These are phyloP conservation scores for Vitis riparia DNA, from an alignment of 164 flowering plant genomes.

Conservation along the genomic window DNA sequence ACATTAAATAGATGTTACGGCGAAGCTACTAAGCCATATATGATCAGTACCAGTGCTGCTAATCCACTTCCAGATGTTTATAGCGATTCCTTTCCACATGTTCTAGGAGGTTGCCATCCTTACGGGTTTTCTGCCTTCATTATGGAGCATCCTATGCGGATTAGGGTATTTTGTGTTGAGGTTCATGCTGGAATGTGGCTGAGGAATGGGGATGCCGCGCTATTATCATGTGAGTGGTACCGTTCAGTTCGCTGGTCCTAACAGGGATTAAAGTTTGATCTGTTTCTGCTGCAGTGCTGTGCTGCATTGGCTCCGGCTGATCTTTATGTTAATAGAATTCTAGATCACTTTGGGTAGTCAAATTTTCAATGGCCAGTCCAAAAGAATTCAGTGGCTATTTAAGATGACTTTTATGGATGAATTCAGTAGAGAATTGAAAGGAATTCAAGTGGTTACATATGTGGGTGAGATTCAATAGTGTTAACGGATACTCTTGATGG, in stretches of 20 bases:
- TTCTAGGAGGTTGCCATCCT: conserved; percentile 71
- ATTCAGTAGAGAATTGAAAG: too few species aligned
- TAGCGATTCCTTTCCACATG: conserved; percentile 50
- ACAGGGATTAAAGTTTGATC: conserved; percentile 81
- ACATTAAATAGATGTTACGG: conserved; percentile 55
- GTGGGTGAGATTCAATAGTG: too few species aligned
- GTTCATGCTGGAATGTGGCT: conserved; percentile 98
- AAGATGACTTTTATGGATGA: too few species aligned
- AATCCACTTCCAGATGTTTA: conserved; percentile 20
- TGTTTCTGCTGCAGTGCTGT: conserved; percentile 92
- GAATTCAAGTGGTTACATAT: too few species aligned
- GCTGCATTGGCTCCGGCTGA: conserved; percentile 96
- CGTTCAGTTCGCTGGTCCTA: conserved; percentile 83
- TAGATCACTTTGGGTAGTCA: conserved; percentile 79
- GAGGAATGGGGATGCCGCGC: conserved; percentile 81
- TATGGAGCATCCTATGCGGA: conserved; percentile 91
- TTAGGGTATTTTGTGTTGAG: conserved; percentile 87
- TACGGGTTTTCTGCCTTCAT: conserved; percentile 79
- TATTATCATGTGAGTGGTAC: conserved; percentile 65
- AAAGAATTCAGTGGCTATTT: too few species aligned
- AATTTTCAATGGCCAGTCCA: too few species aligned
- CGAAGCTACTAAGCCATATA: conserved; percentile 30
- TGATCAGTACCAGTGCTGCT: conserved; percentile 15
- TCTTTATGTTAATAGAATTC: conserved; percentile 60
- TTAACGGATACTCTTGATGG: too few species aligned